These are phyloP conservation scores for Aciculosporium take DNA, from an alignment of 2,329 filamentous ascomycete genomes.

Conservation along the genomic window DNA sequence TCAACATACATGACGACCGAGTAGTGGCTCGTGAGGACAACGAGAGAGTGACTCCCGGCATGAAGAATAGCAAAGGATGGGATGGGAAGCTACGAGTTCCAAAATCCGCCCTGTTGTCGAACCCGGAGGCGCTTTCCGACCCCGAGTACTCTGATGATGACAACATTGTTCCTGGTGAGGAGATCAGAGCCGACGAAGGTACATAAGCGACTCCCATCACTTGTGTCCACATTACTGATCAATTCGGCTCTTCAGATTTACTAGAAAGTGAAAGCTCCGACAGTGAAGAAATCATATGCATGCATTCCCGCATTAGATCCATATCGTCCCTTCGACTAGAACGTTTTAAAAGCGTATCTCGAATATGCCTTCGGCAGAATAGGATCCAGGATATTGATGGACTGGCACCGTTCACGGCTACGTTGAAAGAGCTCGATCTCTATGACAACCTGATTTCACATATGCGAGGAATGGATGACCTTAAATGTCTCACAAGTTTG, in stretches of 20 bases:
- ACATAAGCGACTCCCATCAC: conserved; percentile 4
- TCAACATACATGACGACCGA: conserved; percentile 34
- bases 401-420: conserved; percentile 48
- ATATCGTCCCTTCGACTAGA: conserved; percentile 68
- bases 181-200: conserved; percentile 75
- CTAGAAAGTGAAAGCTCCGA: conserved; percentile 46
- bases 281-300: conserved; percentile 69
- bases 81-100: conserved; percentile 71
- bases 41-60: conserved; percentile 29
- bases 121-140: conserved; percentile 72
- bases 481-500: conserved; percentile 61
- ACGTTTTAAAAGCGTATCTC: conserved; percentile 61
- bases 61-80: conserved; percentile 57
- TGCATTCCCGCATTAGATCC: conserved; percentile 73
- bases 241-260: conserved; percentile 31
- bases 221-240: conserved; percentile 6
- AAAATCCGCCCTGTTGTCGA: conserved; percentile 45
- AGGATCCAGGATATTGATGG: conserved; percentile 69
- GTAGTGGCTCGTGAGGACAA: conserved; percentile 22
- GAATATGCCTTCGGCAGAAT: conserved; percentile 87
- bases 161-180: conserved; percentile 53
- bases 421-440: conserved; percentile 73
- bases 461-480: conserved; percentile 66
- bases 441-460: conserved; percentile 94
- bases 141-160: conserved; percentile 68